Base-by-base conservation (phyloP, 2,329 filamentous ascomycete species). In the Botryotinia narcissicola region DNA sequence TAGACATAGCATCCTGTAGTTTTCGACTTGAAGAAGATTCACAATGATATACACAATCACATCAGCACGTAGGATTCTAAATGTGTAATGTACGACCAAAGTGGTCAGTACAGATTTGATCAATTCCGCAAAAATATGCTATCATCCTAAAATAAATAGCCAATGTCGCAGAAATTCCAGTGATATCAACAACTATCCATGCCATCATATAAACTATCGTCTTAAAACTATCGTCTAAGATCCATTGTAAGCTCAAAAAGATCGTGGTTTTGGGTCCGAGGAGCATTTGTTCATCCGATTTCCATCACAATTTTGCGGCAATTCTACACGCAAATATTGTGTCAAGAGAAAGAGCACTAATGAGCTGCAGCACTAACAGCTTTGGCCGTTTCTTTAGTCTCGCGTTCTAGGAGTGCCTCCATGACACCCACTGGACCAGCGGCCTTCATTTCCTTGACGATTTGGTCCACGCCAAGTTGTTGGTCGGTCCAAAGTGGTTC, bases 401-500 rank as follows among this genome's bases (percentile, higher is more conserved):
- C 88, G 71, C 86, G 85, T 80, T 88, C 88, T 54, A 91, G 86
- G 63, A 91, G 84, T 60, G 86, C 84, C 80, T 91, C 88, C 74
- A 88, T 89, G 76, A 91, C 80, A 51, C 84, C 81, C 75, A 82
- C 80, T 54, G 79, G 79, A 37, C 82, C 83, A 29, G 82, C 83
- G 48, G 85, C 85, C 79, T 85, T 84, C 79, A 93, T 87, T 81
- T 91, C 88, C 80, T 88, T 85, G 69, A 89, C 85, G 22, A 89
- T 85, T 79, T 93, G 86, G 74, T 90, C 88, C 66, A 97, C 87
- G 59, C 92, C 93, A 73, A 99, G 89, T 86, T 99, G 96, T 79
- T 88, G 86, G 79, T 98, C 91, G 2, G 93, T 96, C 96, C 96
- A 99, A 59, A 99, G 90, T n/a, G 95, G 91, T 81, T 89, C 84